These are phyloP conservation scores for Beauveria brongniartii DNA, from an alignment of 2,329 filamentous ascomycete species.

Conservation along the genomic window DNA sequence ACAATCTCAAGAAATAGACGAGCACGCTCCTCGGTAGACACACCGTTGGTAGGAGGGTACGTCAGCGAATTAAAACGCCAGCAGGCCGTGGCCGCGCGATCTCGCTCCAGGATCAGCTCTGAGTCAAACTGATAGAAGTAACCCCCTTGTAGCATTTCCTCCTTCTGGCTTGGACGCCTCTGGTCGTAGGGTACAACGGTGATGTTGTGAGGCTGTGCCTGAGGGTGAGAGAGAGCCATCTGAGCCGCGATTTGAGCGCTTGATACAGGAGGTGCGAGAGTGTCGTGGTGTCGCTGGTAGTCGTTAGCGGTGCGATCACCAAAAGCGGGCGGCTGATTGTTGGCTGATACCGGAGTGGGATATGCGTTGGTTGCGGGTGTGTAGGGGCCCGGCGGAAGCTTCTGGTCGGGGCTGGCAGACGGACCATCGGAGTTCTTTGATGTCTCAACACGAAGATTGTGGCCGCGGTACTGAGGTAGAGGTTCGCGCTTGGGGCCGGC, in stretches of 20 bases:
- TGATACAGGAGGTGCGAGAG: constrained; percentile 30
- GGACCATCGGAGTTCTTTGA: constrained; percentile 47
- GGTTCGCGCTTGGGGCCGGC: constrained; percentile 43
- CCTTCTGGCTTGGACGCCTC: constrained; percentile 59
- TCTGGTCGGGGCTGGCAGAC: constrained; percentile 46
- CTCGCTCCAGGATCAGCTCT: constrained; percentile 74
- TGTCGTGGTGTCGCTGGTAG: constrained; percentile 47
- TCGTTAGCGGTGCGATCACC: constrained; percentile 46
- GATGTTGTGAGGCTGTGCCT: constrained; percentile 24
- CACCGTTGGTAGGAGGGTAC: constrained; percentile 63
- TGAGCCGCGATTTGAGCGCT: constrained; percentile 51
- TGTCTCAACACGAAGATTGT: constrained; percentile 53
- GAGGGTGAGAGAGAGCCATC: constrained; percentile 44
- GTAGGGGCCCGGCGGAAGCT: constrained; percentile 51
- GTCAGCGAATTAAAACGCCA: constrained; percentile 77
- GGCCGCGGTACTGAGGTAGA: constrained; percentile 52
- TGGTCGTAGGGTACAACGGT: constrained; percentile 25
- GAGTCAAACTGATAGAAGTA: constrained; percentile 74
- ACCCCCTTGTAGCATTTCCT: constrained; percentile 78
- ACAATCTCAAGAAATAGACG: constrained; percentile 66
- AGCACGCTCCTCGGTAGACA: constrained; percentile 59
- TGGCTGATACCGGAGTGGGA: constrained; percentile 56
- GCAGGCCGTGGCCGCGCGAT: constrained; percentile 71
- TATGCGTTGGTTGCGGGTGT: constrained; percentile 45
- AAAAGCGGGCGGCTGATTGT: constrained; percentile 35